A percentile compares a stretch with the other conserved stretches of the same genome.
Conservation (phyloP, 768 basidiomycete genomes). For the Termitomyces titanicus region DNA sequence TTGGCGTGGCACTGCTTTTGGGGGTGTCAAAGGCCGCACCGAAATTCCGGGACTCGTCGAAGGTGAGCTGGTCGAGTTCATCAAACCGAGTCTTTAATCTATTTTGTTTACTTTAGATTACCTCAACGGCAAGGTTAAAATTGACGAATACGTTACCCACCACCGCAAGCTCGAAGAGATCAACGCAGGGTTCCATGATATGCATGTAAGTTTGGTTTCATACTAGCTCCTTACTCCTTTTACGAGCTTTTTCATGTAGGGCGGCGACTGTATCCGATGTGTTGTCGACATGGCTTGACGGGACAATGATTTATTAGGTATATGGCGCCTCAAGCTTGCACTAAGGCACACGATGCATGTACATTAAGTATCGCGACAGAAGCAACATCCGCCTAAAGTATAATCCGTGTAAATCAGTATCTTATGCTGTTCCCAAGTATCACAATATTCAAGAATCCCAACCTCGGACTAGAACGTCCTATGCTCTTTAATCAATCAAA, state of each 20-base stretch:
- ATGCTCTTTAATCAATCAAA: conserved; percentile 52
- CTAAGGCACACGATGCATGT: conserved; percentile 7
- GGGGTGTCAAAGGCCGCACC: conserved; percentile 96
- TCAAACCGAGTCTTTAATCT: not conserved
- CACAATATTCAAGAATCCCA: not conserved
- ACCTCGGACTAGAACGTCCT: conserved; percentile 1
- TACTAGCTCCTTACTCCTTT: not conserved
- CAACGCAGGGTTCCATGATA: conserved; percentile 88
- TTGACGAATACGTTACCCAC: conserved; percentile 97
- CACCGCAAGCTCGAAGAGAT: conserved; percentile 68
- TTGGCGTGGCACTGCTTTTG: conserved; percentile 96
- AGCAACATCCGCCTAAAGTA: conserved; percentile 1
- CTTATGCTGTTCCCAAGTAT: not conserved
- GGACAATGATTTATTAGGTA: conserved; percentile 1
- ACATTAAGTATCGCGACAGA: conserved; percentile 5
- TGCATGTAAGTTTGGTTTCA: conserved; percentile 72
- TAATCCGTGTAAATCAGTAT: conserved; percentile 7
- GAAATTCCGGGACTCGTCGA: conserved; percentile 93
- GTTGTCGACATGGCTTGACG: conserved; percentile 82
- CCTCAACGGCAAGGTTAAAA: conserved; percentile 73
- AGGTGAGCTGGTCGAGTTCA: conserved; percentile 40
- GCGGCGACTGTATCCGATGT: conserved; percentile 89
- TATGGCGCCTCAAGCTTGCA: not conserved
- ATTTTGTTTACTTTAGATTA: conserved; percentile 55
- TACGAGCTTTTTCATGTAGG: conserved; percentile 32